These are phyloP conservation scores for Geotrichum aggregatum DNA, from an alignment of 1,139 yeast genomes.

Conservation along the genomic window DNA sequence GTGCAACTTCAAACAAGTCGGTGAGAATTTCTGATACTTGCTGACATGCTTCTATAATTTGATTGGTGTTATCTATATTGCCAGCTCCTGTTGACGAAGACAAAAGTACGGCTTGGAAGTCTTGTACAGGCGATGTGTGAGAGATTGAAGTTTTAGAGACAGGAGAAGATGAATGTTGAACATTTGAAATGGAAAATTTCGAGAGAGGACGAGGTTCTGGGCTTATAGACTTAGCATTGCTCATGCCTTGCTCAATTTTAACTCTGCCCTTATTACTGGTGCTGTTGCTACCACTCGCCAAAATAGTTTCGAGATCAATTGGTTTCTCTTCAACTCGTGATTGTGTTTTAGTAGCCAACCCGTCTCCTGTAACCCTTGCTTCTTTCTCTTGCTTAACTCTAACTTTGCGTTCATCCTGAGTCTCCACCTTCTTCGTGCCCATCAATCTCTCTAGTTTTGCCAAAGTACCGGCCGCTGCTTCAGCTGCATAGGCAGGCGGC, in stretches of 20 bases:
- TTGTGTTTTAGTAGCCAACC: background rate
- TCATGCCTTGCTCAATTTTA: background rate
- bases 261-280: background rate
- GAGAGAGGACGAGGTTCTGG: background rate
- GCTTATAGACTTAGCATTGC: too few species aligned
- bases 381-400: conserved; percentile 7
- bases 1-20: background rate
- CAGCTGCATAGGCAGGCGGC: conserved; percentile 20
- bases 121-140: background rate
- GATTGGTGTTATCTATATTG: background rate
- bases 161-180: background rate
- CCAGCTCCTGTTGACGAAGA: background rate
- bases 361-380: conserved; percentile 1
- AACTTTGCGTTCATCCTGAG: conserved; percentile 11
- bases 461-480: conserved; percentile 19
- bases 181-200: background rate
- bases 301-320: background rate
- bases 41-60: background rate
- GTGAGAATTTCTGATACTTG: background rate
- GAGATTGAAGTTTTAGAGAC: background rate
- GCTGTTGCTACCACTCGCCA: background rate
- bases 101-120: background rate
- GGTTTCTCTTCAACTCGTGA: conserved; percentile 2
- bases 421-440: conserved; percentile 23
- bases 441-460: conserved; percentile 24